Evolutionary conservation across 176 grass and related monocot genomes (phyloP), one percentile per base, ranked within the genome.

Genomic region (Juncus effusus): DNA sequence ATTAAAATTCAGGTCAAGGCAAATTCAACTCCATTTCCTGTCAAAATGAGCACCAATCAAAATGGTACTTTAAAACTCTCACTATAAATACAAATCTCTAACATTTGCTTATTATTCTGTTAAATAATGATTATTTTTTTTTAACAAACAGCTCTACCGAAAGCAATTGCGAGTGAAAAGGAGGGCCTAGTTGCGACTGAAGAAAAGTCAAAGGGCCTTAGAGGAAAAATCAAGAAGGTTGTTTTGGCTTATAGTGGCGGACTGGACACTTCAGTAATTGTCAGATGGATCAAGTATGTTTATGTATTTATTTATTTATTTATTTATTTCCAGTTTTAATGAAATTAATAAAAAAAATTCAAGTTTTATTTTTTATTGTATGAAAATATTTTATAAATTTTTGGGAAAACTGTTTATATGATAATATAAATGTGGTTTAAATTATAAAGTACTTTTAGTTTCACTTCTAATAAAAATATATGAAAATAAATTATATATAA

Each of bases 201-300:
- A 56, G 65, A 86, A 9, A 76, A 47, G 13, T 78, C 59, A 13
- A 76, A 71, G 16, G 80, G 83, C 37, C 36, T 90, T 37, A 82
- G 77, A 74, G 83, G 90, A 39, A 90, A 95, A 62, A 61, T 95
- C 28, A 95, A 99, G 37, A 99, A 99, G 79, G 94, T 99, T 44
- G 88, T 99, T 78, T 79, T 99, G 55, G 94, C 94, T 75, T 99
- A 99, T 64, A 99, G 94, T 36, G 94, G 94, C 70, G 94, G 94
- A 49, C 79, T 99, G 67, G 94, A 93, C 74, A 99, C 94, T 19
- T 99, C 94, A 50, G 94, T 99, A 19, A 93, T 99, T 60, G 94
- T 99, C 65, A 89, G 88, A 61, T 99, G 94, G 94, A 76, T 99
- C 69, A 86, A 78, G 94, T 99, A 90, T 69, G 51, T 5, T 40